A percentile compares a stretch with the other conserved stretches of the same genome.
Conservation (phyloP, 345 rosid genomes). For the Populus simonii region DNA sequence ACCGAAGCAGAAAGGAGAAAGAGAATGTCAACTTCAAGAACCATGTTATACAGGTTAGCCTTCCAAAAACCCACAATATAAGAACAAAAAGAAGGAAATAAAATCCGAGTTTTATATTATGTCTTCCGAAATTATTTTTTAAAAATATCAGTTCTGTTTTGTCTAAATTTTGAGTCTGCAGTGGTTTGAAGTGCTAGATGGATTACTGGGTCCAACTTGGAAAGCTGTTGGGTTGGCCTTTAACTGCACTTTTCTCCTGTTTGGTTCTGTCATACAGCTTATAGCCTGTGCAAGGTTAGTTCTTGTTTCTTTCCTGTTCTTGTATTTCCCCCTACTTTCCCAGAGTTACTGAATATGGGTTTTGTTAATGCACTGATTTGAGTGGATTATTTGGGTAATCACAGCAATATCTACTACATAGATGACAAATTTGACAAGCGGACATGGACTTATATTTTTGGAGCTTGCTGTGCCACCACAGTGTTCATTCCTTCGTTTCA, state of each 20-base stretch:
- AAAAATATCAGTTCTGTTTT: background rate
- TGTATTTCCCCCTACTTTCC: background rate
- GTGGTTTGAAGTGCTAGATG: slow-evolving; percentile 93
- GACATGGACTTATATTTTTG: slow-evolving; percentile 90
- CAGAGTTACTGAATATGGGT: background rate
- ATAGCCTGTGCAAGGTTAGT: slow-evolving; percentile 77
- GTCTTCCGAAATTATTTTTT: background rate
- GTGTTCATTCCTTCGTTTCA: slow-evolving; percentile 81
- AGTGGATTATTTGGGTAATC: background rate
- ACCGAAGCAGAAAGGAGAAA: slow-evolving; percentile 69
- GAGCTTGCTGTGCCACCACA: slow-evolving; percentile 83
- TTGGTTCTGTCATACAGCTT: slow-evolving; percentile 85
- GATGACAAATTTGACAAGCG: slow-evolving; percentile 74
- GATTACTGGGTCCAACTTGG: slow-evolving; percentile 76
- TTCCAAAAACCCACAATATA: slow-evolving; percentile 14
- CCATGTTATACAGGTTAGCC: slow-evolving; percentile 78
- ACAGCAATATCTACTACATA: slow-evolving; percentile 79
- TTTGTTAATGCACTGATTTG: slow-evolving; percentile 11
- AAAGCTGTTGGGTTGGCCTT: slow-evolving; percentile 78
- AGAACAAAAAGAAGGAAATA: background rate
- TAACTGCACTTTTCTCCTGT: slow-evolving; percentile 79
- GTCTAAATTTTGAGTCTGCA: slow-evolving; percentile 19
- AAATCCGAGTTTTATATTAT: background rate
- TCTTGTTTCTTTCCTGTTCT: background rate
- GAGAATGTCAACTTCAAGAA: slow-evolving; percentile 81